Evolutionary conservation across 2,329 filamentous ascomycete species (phyloP).

Genomic region (Pseudogymnoascus sp.): DNA sequence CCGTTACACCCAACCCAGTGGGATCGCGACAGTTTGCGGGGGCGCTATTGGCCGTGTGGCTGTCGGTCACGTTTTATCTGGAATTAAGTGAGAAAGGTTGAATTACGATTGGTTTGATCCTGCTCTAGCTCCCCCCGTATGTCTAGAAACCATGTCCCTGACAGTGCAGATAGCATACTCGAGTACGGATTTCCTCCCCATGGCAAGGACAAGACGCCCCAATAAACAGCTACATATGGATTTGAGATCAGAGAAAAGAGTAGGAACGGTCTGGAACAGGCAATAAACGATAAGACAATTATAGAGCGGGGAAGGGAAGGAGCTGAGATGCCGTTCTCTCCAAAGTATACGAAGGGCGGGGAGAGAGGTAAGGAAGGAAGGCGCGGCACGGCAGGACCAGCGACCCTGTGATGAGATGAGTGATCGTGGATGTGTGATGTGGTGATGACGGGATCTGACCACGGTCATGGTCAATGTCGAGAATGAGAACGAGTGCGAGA

Average conservation of each 20-base stretch:
- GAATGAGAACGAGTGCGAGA: no score
- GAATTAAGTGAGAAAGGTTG: background rate
- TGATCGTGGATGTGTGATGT: background rate
- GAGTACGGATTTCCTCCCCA: background rate
- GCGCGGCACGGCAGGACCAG: background rate
- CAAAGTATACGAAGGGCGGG: background rate
- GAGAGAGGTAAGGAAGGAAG: background rate
- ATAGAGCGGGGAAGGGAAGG: background rate
- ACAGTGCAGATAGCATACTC: background rate
- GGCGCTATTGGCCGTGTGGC: background rate
- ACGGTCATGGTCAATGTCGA: no score
- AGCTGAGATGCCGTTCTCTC: background rate
- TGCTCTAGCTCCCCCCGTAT: no score
- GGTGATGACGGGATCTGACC: background rate
- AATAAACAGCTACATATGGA: background rate
- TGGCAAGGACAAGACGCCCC: background rate
- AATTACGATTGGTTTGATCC: background rate
- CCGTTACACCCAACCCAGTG: background rate
- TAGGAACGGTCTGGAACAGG: background rate
- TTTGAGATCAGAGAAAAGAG: background rate
- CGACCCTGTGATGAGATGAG: background rate
- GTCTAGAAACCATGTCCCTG: background rate
- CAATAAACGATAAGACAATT: background rate
- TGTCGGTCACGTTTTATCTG: background rate
- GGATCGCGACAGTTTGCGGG: background rate